A percentile compares a stretch with the other conserved stretches of the same genome.
Evolutionary conservation across 805 yeast species (phyloP).

Genomic region (Lachancea nothofagi): DNA sequence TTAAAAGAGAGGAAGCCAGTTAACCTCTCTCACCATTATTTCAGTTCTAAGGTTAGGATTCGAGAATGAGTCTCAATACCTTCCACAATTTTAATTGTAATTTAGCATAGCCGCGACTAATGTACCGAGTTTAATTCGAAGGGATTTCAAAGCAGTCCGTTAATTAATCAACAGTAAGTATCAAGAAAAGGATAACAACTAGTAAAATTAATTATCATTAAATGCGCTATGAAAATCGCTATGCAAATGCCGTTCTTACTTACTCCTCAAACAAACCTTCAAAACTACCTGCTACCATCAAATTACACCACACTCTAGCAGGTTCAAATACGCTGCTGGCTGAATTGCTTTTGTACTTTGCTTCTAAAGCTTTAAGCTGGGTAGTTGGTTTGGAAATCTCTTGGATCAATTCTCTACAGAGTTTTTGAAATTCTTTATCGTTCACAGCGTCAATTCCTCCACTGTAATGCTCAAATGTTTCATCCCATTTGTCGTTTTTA

Average conservation of each 20-base stretch:
- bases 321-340: constrained; percentile 6
- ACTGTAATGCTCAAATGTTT: constrained; percentile 23
- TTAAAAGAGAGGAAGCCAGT: background rate
- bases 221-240: constrained; percentile 7
- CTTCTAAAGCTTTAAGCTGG: constrained; percentile 23
- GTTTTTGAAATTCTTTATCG: constrained; percentile 20
- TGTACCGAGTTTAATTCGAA: constrained; percentile 5
- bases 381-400: constrained; percentile 29
- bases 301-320: constrained; percentile 16
- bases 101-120: constrained; percentile 9
- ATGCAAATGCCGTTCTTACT: background rate
- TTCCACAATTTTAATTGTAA: constrained; percentile 4
- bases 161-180: background rate
- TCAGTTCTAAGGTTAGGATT: constrained; percentile 2
- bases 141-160: constrained; percentile 1
- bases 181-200: background rate
- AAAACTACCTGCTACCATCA: constrained; percentile 6
- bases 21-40: background rate
- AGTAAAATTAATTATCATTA: background rate
- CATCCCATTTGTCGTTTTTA: constrained; percentile 29
- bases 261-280: constrained; percentile 2
- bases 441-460: constrained; percentile 24
- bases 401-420: constrained; percentile 22
- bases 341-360: constrained; percentile 20
- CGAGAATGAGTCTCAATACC: background rate